Base-by-base conservation (phyloP, 164 flowering plant genomes). In the Amborella trichopoda region DNA sequence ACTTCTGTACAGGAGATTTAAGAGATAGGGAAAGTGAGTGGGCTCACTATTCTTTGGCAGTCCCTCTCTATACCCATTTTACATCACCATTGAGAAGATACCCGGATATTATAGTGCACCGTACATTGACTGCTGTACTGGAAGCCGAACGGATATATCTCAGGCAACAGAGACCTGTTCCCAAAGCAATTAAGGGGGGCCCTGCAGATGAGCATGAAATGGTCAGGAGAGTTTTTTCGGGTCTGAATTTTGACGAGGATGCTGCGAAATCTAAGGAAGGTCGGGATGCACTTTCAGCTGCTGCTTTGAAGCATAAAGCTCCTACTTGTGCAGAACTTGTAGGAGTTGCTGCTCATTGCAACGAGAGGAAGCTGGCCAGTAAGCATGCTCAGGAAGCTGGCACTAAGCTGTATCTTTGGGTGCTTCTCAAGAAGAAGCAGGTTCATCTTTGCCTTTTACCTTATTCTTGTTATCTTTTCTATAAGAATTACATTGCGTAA, bases 81-180 rank as follows among this genome's bases (percentile, higher is more conserved):
- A 93, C 99, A 30, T 84, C 99, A 20, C 95, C 96, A 49, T 55
- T 93, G 40, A 83, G 96, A 20, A 70, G 99, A 27, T 93, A 93
- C 66, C 80, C 95, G 43, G 99, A 93, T 69, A 75, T 93, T 53
- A 53, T 93, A 3, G 99, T 87, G n/a, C 96, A 93, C 51, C 74
- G 96, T 23, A 82, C 73, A 26, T 49, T 93, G 58, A 66, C 75
- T 48, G 96, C 96, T 16, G 76, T 65, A 33, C 24, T 93, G 18
- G 99, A 93, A 42, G 89, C 95, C 49, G 95, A 84, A 59, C 59
- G 68, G 42, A 32, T 62, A 44, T 83, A 68, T 60, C 44, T 68
- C 55, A 70, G 62, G 43, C 54, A 32, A 26, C 50, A 40, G 46
- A 59, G 22, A 53, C 14, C 18, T 3, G 43, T 43, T 13, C 33